Evolutionary conservation across 306 rosid species (phyloP).

Genomic region (Pterocarpus santalinus): DNA sequence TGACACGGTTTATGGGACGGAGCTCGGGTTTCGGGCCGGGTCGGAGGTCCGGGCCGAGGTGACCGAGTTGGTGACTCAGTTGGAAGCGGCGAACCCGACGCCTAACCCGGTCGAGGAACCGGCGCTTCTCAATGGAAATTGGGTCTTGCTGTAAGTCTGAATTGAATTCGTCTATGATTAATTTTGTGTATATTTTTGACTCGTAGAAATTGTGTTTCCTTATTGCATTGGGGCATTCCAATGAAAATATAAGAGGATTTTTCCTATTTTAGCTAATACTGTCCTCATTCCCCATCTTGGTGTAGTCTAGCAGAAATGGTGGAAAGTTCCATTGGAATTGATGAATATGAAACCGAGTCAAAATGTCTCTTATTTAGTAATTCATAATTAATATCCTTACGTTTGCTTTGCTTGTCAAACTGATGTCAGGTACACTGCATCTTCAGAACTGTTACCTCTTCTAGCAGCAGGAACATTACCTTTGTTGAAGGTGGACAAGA

Average conservation of each 20-base stretch:
- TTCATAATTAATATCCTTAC: neutral
- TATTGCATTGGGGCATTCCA: too few species aligned
- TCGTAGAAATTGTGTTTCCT: too few species aligned
- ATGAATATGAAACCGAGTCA: slow-evolving; percentile 22
- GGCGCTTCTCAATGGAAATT: slow-evolving; percentile 78
- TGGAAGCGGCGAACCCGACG: slow-evolving; percentile 89
- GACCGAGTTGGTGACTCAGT: slow-evolving; percentile 79
- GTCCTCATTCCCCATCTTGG: slow-evolving; percentile 24
- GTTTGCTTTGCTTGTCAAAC: slow-evolving; percentile 31
- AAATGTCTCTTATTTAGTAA: neutral
- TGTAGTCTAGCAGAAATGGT: slow-evolving; percentile 24
- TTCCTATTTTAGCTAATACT: neutral
- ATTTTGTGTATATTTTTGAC: too few species aligned
- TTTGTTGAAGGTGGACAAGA: slow-evolving; percentile 77
- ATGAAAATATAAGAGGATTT: neutral
- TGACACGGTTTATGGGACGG: slow-evolving; percentile 85
- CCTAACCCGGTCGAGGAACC: slow-evolving; percentile 74
- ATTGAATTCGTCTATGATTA: neutral
- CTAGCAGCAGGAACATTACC: slow-evolving; percentile 84
- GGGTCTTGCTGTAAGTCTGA: slow-evolving; percentile 89
- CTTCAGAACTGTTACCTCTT: slow-evolving; percentile 92
- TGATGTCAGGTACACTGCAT: slow-evolving; percentile 86
- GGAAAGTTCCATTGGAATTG: slow-evolving; percentile 12
- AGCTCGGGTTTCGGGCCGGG: slow-evolving; percentile 82
- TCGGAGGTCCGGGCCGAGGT: slow-evolving; percentile 90